These are phyloP conservation scores for Pisolithus orientalis DNA, from an alignment of 768 basidiomycete species.

Conservation along the genomic window DNA sequence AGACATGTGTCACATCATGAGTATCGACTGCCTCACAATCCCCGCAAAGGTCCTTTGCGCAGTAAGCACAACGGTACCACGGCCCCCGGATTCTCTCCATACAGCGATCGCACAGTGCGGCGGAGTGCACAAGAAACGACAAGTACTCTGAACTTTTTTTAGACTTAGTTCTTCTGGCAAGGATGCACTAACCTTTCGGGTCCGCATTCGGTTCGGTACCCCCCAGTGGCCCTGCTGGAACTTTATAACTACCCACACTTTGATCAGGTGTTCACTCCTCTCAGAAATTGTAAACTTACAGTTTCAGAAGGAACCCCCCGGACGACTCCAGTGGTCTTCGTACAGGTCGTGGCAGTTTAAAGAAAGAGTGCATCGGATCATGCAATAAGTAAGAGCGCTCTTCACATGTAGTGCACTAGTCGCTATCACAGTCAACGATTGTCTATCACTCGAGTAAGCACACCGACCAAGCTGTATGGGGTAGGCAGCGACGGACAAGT, in stretches of 20 bases:
- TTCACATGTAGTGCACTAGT: conserved; percentile 79
- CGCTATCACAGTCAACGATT: background rate
- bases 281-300: conserved; percentile 41
- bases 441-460: too few relatives aligned
- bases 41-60: conserved; percentile 81
- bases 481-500: conserved; percentile 74
- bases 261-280: conserved; percentile 5
- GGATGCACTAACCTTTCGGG: conserved; percentile 46
- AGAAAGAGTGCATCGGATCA: conserved; percentile 80
- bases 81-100: conserved; percentile 75
- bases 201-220: conserved; percentile 32
- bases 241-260: conserved; percentile 46
- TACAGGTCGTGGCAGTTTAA: conserved; percentile 80
- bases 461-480: conserved; percentile 64
- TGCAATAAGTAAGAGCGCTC: conserved; percentile 70
- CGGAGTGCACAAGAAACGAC: conserved; percentile 47
- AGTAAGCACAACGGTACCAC: conserved; percentile 91
- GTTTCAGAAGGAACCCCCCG: conserved; percentile 57
- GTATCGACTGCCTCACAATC: conserved; percentile 76
- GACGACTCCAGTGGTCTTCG: conserved; percentile 50
- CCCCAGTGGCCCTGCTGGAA: conserved; percentile 51
- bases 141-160: conserved; percentile 50
- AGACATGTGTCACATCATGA: conserved; percentile 78
- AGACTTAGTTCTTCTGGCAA: background rate
- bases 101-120: conserved; percentile 83